Evolutionary conservation across 2,329 filamentous ascomycete species (phyloP).

Genomic region (Amylocarpus encephaloides): DNA sequence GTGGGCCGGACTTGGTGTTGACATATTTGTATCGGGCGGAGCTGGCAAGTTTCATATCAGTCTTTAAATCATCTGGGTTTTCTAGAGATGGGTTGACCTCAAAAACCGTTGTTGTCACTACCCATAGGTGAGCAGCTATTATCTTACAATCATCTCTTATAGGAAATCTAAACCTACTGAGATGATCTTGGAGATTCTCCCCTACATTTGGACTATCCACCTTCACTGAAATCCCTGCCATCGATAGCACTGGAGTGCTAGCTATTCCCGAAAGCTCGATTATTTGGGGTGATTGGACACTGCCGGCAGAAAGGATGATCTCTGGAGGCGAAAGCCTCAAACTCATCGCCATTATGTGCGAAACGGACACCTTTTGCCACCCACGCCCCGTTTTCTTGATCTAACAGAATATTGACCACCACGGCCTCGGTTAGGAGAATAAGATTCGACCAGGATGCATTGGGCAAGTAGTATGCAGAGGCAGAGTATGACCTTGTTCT

Average conservation of each 20-base stretch:
- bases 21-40: too few relatives aligned
- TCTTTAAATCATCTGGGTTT: too few relatives aligned
- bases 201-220: slow-evolving; percentile 20
- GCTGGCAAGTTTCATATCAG: too few relatives aligned
- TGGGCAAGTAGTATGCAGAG: background rate
- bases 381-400: background rate
- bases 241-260: slow-evolving; percentile 9
- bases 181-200: slow-evolving; percentile 24
- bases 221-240: slow-evolving; percentile 12
- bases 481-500: too few relatives aligned
- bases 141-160: too few relatives aligned
- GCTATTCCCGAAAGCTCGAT: slow-evolving; percentile 32
- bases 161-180: too few relatives aligned
- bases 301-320: slow-evolving; percentile 27
- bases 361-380: slow-evolving; percentile 13
- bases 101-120: too few relatives aligned
- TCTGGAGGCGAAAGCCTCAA: slow-evolving; percentile 23
- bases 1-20: too few relatives aligned
- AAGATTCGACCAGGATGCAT: slow-evolving; percentile 47
- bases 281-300: slow-evolving; percentile 25
- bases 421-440: slow-evolving; percentile 78
- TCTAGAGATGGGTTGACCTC: too few relatives aligned
- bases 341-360: slow-evolving; percentile 10
- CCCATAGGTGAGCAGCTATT: too few relatives aligned
- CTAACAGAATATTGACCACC: slow-evolving; percentile 59